These are phyloP conservation scores for Coix lacrymajobi DNA, from an alignment of 176 grass and related monocot genomes.

Conservation along the genomic window DNA sequence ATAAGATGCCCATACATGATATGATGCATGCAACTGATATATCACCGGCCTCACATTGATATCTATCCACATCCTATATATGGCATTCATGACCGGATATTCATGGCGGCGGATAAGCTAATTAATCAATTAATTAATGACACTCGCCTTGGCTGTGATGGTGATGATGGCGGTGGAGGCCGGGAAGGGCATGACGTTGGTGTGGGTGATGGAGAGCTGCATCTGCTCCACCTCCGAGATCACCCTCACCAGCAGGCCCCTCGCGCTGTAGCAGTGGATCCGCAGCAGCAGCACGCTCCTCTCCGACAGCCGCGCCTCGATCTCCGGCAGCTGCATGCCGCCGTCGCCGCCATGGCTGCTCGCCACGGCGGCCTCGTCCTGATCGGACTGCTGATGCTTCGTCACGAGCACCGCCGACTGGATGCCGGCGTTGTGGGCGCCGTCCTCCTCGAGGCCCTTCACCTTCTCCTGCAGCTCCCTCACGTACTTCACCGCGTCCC, in stretches of 20 bases:
- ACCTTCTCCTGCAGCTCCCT: constrained; percentile 68
- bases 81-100: no score
- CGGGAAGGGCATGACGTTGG: constrained; percentile 67
- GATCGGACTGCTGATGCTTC: constrained; percentile 6
- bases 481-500: constrained; percentile 68
- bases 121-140: no score
- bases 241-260: constrained; percentile 56
- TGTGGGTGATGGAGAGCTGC: constrained; percentile 54
- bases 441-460: constrained; percentile 44
- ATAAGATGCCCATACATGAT: neutral
- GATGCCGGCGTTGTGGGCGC: neutral
- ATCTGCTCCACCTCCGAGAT: constrained; percentile 67
- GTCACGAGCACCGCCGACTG: constrained; percentile 45
- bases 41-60: no score
- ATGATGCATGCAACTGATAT: neutral
- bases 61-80: neutral
- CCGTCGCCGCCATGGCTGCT: neutral
- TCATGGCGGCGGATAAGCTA: no score
- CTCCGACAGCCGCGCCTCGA: constrained; percentile 51
- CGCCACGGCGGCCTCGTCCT: neutral
- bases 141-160: constrained; percentile 68
- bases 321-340: constrained; percentile 42
- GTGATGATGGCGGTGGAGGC: constrained; percentile 55
- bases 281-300: constrained; percentile 61
- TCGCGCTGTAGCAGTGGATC: constrained; percentile 49